Evolutionary conservation across 805 yeast species (phyloP).

Genomic region (Ogataea naganishii): DNA sequence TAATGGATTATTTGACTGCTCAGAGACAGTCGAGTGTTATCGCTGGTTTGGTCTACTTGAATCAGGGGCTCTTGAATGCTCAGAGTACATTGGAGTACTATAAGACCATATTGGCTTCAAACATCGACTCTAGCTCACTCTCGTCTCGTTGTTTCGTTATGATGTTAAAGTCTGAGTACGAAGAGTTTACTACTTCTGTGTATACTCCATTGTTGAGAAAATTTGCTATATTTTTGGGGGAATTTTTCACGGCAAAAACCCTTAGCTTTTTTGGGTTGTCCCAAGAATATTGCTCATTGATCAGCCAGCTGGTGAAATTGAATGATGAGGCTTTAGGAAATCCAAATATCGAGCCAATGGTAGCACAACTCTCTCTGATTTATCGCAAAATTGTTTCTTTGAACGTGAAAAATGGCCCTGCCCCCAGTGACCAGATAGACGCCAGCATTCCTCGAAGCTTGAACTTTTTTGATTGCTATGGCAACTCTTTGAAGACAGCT

Average conservation of each 20-base stretch:
- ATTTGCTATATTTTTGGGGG: constrained; percentile 1
- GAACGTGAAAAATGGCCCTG: no score
- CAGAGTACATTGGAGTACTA: not conserved
- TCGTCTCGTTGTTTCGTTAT: not conserved
- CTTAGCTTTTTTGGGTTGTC: not conserved
- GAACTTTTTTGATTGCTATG: no score
- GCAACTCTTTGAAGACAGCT: no score
- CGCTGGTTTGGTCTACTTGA: not conserved
- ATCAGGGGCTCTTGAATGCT: not conserved
- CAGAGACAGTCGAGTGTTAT: constrained; percentile 1
- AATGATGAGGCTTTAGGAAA: not conserved
- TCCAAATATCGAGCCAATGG: no score
- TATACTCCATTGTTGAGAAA: not conserved
- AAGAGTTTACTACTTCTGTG: not conserved
- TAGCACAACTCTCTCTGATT: no score
- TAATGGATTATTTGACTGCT: constrained; percentile 2
- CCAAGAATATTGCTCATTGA: not conserved
- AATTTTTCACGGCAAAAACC: not conserved
- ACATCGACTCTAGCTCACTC: not conserved
- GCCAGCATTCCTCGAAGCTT: no score
- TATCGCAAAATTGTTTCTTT: no score
- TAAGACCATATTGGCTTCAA: not conserved
- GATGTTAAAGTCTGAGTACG: not conserved
- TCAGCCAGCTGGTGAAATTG: not conserved
- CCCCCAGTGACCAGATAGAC: no score